These are phyloP conservation scores for Pseudogymnoascus sp. DNA, from an alignment of 2,329 filamentous ascomycete species.

Conservation along the genomic window DNA sequence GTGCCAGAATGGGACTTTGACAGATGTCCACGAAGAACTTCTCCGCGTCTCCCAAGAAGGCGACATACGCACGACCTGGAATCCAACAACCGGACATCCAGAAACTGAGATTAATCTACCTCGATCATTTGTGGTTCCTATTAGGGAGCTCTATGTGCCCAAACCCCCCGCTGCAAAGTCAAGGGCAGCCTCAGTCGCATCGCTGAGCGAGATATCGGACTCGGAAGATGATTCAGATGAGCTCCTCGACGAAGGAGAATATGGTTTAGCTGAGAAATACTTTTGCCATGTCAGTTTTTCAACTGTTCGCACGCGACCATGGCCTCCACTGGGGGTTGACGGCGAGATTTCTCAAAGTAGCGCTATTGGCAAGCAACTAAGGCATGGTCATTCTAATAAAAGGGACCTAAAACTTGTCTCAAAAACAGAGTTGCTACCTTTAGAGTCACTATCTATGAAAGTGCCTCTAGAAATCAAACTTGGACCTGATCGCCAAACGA, in stretches of 20 bases:
- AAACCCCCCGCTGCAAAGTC: background rate
- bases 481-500: background rate
- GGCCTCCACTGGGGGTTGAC: background rate
- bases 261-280: background rate
- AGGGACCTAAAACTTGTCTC: background rate
- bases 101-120: background rate
- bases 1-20: background rate
- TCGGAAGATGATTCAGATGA: constrained; percentile 1
- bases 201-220: background rate
- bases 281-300: background rate
- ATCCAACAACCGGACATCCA: background rate
- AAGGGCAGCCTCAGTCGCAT: background rate
- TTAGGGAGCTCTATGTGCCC: background rate
- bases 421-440: background rate
- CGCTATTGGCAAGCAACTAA: background rate
- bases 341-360: background rate
- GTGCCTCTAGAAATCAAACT: background rate
- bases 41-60: background rate
- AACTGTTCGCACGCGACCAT: background rate
- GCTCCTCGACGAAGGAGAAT: background rate
- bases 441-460: background rate
- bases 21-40: background rate
- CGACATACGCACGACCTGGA: background rate
- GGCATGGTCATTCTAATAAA: background rate
- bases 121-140: background rate